Percentiles rank a stretch among this genome's conserved stretches.
Conservation (phyloP, 225 moss, liverwort and hornwort species). For the Bryum argenteum region DNA sequence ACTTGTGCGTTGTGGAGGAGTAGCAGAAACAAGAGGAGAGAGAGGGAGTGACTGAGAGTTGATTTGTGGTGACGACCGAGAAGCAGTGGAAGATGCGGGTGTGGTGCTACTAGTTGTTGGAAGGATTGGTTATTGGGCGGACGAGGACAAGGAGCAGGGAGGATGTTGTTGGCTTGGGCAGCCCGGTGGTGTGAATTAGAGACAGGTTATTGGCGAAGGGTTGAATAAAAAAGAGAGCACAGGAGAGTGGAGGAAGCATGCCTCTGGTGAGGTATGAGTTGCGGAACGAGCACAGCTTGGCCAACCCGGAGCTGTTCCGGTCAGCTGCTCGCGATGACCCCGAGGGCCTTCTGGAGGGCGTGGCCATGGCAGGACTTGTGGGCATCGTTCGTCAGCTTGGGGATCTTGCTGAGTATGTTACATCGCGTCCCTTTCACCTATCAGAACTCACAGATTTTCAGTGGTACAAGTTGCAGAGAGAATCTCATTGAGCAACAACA, state of each 20-base stretch:
- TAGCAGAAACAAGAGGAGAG: constrained; percentile 9
- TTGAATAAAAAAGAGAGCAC: constrained; percentile 26
- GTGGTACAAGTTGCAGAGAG: neutral
- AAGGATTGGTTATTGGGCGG: constrained; percentile 6
- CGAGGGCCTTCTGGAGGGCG: constrained; percentile 93
- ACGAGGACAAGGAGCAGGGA: constrained; percentile 20
- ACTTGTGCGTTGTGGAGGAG: neutral
- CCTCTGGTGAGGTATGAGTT: constrained; percentile 98
- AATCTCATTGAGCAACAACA: neutral
- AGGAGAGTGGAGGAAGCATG: constrained; percentile 52
- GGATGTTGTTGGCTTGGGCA: constrained; percentile 42
- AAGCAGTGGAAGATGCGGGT: neutral
- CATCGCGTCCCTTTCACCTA: constrained; percentile 13
- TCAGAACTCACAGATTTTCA: neutral
- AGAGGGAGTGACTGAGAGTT: neutral
- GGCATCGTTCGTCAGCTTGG: constrained; percentile 99
- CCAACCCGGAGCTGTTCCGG: constrained; percentile 90
- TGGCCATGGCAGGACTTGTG: constrained; percentile 95
- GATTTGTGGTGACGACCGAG: neutral
- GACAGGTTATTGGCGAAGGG: constrained; percentile 30
- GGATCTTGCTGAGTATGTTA: constrained; percentile 92
- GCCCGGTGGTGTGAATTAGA: constrained; percentile 31
- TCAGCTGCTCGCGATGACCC: constrained; percentile 94
- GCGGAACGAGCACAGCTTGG: constrained; percentile 95
- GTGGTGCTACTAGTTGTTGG: neutral